Conservation (phyloP, 805 yeast genomes). For the Candida methanosorbosa region DNA sequence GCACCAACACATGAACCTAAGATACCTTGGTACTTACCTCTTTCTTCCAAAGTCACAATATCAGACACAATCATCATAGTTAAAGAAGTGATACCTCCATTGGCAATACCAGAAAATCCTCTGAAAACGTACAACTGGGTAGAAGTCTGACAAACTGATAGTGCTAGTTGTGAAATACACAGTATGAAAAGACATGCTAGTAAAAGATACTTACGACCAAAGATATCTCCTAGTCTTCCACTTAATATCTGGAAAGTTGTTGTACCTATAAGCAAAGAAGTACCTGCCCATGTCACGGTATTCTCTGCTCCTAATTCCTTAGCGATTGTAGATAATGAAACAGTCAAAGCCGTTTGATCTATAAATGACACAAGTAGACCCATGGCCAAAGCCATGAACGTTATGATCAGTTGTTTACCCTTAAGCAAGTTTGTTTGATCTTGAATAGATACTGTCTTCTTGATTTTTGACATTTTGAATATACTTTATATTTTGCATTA, state of each 20-base stretch:
- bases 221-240: slow-evolving; percentile 48
- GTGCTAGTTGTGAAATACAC: slow-evolving; percentile 36
- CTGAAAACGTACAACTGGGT: slow-evolving; percentile 42
- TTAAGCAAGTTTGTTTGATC: slow-evolving; percentile 35
- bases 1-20: slow-evolving; percentile 41
- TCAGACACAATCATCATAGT: slow-evolving; percentile 48
- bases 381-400: slow-evolving; percentile 28
- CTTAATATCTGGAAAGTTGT: slow-evolving; percentile 43
- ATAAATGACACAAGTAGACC: slow-evolving; percentile 35
- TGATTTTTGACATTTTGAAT: slow-evolving; percentile 1
- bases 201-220: slow-evolving; percentile 40
- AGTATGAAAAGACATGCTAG: slow-evolving; percentile 30
- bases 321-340: slow-evolving; percentile 41
- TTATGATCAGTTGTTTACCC: slow-evolving; percentile 25
- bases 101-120: slow-evolving; percentile 48
- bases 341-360: slow-evolving; percentile 41
- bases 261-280: slow-evolving; percentile 42
- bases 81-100: slow-evolving; percentile 43
- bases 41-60: slow-evolving; percentile 39
- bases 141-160: slow-evolving; percentile 42
- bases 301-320: slow-evolving; percentile 29
- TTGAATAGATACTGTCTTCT: slow-evolving; percentile 13
- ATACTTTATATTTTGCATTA: background rate
- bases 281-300: slow-evolving; percentile 53
- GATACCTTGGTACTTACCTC: slow-evolving; percentile 53